Conservation (phyloP, 805 yeast genomes). For the Wickerhamiella occidentalis region DNA sequence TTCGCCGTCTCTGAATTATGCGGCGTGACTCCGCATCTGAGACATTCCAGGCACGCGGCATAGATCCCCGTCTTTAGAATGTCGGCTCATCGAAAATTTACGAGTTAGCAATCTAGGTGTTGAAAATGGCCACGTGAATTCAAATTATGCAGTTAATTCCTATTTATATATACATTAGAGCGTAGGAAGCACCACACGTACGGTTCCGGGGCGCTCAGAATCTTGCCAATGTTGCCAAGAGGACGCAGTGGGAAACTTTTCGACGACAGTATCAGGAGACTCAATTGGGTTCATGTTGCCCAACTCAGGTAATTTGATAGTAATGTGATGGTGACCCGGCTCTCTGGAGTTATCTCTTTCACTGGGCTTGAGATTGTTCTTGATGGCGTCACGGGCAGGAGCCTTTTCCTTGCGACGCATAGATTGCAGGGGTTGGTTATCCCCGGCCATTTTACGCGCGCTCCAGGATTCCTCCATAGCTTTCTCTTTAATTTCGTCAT, state of each 20-base stretch:
- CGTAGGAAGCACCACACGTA: not conserved
- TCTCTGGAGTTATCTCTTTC: not conserved
- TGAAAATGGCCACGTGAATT: not conserved
- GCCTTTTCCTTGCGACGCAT: conserved; percentile 6
- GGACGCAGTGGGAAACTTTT: not conserved
- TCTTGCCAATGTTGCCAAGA: not conserved
- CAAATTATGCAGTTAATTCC: not conserved
- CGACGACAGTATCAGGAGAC: not conserved
- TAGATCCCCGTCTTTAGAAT: not conserved
- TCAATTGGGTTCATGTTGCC: not conserved
- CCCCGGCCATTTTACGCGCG: not conserved
- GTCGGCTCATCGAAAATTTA: not conserved
- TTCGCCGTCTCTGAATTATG: not conserved
- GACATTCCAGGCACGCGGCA: not conserved
- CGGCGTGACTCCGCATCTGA: not conserved
- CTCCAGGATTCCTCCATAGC: conserved; percentile 9
- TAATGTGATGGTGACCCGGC: not conserved
- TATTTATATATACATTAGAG: not conserved
- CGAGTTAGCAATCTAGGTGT: not conserved
- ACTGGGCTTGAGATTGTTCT: not conserved
- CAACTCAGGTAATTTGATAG: not conserved
- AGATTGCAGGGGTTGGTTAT: not conserved
- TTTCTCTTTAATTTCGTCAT: conserved; percentile 1
- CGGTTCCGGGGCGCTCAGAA: not conserved
- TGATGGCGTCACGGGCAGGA: conserved; percentile 1